phyloP scores from a whole-genome alignment of 2,329 filamentous ascomycete genomes.

The Ramularia endophylla region DNA sequence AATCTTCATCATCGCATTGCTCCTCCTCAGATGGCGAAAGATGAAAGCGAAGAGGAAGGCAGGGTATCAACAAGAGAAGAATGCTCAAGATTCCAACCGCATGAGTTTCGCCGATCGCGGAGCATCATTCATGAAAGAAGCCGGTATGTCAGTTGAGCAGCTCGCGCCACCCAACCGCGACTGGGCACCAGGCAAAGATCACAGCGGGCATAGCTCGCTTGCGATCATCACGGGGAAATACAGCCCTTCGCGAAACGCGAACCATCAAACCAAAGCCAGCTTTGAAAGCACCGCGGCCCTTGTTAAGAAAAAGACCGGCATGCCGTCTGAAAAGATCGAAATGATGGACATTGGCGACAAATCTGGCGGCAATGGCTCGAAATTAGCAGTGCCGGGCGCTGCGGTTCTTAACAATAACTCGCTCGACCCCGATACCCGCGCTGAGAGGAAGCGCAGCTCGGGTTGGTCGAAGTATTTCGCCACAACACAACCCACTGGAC shows the following conservation, averaged over 20 bases:
- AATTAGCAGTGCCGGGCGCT: conserved; percentile 15
- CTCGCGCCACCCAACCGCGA: conserved; percentile 18
- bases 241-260: conserved; percentile 39
- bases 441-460: conserved; percentile 49
- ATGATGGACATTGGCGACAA: conserved; percentile 40
- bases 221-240: conserved; percentile 52
- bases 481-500: conserved; percentile 32
- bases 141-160: conserved; percentile 36
- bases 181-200: conserved; percentile 6
- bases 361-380: conserved; percentile 18
- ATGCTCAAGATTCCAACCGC: conserved; percentile 24
- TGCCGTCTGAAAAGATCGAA: conserved; percentile 36
- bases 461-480: conserved; percentile 43
- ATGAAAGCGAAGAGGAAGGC: conserved; percentile 51
- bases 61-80: conserved; percentile 39
- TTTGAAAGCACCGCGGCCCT: conserved; percentile 55
- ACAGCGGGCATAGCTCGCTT: conserved; percentile 33
- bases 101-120: conserved; percentile 48
- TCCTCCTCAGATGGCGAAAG: conserved; percentile 58
- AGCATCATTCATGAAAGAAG: conserved; percentile 48
- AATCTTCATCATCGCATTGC: conserved; percentile 64
- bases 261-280: conserved; percentile 44
- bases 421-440: conserved; percentile 27
- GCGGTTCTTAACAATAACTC: conserved; percentile 16
- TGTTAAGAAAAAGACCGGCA: conserved; percentile 51